These are phyloP conservation scores for Clarireedia hainanense DNA, from an alignment of 2,329 filamentous ascomycete genomes.

Conservation along the genomic window DNA sequence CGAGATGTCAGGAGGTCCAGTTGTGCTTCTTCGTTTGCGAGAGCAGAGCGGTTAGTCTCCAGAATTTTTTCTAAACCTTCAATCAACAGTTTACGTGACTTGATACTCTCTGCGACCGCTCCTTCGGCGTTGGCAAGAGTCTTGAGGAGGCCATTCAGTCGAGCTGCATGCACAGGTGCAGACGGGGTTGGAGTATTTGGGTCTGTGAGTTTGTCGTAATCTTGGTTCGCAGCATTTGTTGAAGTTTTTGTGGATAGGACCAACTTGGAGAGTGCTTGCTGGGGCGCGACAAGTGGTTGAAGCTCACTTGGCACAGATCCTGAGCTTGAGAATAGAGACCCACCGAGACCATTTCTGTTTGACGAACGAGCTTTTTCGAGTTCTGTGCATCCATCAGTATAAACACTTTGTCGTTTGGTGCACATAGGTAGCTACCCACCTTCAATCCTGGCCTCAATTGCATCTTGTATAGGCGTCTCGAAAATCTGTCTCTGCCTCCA, in stretches of 20 bases:
- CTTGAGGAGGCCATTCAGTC: constrained; percentile 83
- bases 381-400: constrained; percentile 36
- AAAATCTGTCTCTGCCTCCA: constrained; percentile 88
- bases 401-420: not conserved
- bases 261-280: constrained; percentile 67
- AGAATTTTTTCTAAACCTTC: constrained; percentile 76
- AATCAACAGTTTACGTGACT: constrained; percentile 71
- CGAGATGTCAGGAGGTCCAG: constrained; percentile 57
- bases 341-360: constrained; percentile 45
- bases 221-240: constrained; percentile 63
- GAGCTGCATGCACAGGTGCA: constrained; percentile 84
- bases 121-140: constrained; percentile 80
- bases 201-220: constrained; percentile 78
- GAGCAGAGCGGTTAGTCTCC: constrained; percentile 59
- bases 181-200: constrained; percentile 61
- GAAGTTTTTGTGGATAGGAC: constrained; percentile 59
- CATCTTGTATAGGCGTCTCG: constrained; percentile 67
- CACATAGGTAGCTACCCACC: constrained; percentile 43
- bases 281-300: constrained; percentile 62
- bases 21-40: constrained; percentile 62
- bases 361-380: constrained; percentile 52
- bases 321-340: constrained; percentile 61
- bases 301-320: constrained; percentile 67
- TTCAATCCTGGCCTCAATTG: constrained; percentile 71
- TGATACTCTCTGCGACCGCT: constrained; percentile 82